Evolutionary conservation across 805 yeast genomes (phyloP).

Genomic region (Cyberlindnera xylosilytica): DNA sequence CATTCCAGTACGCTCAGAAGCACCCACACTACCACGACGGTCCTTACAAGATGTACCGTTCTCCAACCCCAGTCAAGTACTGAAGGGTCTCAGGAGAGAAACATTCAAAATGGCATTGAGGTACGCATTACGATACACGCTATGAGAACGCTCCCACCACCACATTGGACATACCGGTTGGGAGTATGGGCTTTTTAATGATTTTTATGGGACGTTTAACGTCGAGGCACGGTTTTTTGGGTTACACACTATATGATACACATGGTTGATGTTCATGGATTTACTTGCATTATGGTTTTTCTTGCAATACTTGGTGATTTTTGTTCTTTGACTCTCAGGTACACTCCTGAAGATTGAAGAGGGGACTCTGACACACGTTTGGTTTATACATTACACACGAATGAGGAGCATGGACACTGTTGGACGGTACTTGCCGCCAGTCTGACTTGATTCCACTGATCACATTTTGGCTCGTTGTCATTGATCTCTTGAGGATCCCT

Average conservation of each 20-base stretch:
- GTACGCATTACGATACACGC: conserved; percentile 2
- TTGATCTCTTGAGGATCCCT: neutral
- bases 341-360: too few relatives aligned
- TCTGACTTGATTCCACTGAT: too few relatives aligned
- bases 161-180: neutral
- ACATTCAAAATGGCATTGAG: conserved; percentile 27
- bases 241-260: neutral
- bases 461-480: too few relatives aligned
- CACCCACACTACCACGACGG: conserved; percentile 52
- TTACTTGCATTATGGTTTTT: too few relatives aligned
- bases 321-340: too few relatives aligned
- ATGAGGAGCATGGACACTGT: too few relatives aligned
- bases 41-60: conserved; percentile 44
- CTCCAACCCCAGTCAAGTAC: conserved; percentile 34
- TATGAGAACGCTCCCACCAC: neutral
- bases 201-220: conserved; percentile 9
- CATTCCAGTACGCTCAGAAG: conserved; percentile 47
- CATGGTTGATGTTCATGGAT: neutral
- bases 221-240: neutral
- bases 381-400: too few relatives aligned
- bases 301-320: too few relatives aligned
- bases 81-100: conserved; percentile 8
- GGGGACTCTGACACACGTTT: too few relatives aligned
- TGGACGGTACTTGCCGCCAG: too few relatives aligned
- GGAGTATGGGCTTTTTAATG: conserved; percentile 1